Base-by-base conservation (phyloP, 345 rosid genomes). In the Eucalyptus sp. region DNA sequence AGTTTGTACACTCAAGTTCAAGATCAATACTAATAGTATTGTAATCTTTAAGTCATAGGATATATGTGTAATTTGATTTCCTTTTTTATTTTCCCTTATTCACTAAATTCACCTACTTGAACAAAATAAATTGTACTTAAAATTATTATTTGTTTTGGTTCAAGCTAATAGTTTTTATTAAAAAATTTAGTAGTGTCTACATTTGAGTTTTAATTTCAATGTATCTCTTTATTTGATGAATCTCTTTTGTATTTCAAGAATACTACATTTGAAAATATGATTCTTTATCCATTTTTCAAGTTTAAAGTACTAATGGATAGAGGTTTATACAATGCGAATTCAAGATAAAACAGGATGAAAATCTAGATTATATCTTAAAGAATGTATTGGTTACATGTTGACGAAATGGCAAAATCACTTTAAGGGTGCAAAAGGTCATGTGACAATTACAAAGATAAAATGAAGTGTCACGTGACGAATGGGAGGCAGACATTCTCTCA, bases 351-450 rank as follows among this genome's bases (percentile, higher is more conserved):
- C 3, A 68, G 0, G 24, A 2, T 0, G 80, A 33, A 68, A 33
- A 68, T 4, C 10, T 33, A 33, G 7, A 33, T 33, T 33, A 16
- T 33, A 16, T 68, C 80, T 5, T 33, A 33, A 31, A 68, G 13
- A 68, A 33, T 33, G 20, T 33, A 68, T 10, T 37, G 25, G 27
- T 37, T 2, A 20, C 0, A 71, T 9, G 25, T 17, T 2, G 12
- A 31, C 3, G 7, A 17, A 16, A 3, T 17, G 7, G 12, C 80
- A 17, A 71, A 33, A 17, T 3, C 80, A 33, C 10, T 4, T 8
- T 33, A 33, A 33, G 37, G 37, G 22, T 31, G 54, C 4, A 0
- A 7, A 2, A 3, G 2, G 24, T 8, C 1, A 66, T 0, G 12
- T 31, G 79, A 1, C 4, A 66, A 5, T 3, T 5, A 68, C 22